Evolutionary conservation across 1,284 basidiomycete genomes (phyloP).

Genomic region (Trametes hirsuta): DNA sequence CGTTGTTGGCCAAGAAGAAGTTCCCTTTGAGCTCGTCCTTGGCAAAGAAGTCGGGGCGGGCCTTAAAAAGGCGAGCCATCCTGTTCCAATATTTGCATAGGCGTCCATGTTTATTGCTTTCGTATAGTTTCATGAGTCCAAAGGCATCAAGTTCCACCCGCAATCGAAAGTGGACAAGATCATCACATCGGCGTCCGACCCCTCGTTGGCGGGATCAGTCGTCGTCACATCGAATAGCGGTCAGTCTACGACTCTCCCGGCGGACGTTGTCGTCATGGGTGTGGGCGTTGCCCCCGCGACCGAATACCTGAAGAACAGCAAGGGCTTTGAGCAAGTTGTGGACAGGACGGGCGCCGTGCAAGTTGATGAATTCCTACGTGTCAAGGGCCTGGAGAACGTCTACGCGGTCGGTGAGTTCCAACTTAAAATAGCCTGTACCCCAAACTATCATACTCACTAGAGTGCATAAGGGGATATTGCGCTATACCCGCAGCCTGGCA

Average conservation of each 20-base stretch:
- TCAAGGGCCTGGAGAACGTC: constrained; percentile 65
- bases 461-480: constrained; percentile 75
- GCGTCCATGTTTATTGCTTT: background rate
- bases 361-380: constrained; percentile 81
- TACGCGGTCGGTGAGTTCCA: constrained; percentile 75
- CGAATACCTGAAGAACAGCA: constrained; percentile 73
- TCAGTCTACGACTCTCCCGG: constrained; percentile 57
- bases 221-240: constrained; percentile 55
- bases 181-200: constrained; percentile 55
- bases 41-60: constrained; percentile 83
- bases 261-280: constrained; percentile 87
- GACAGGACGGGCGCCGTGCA: constrained; percentile 83
- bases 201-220: constrained; percentile 58
- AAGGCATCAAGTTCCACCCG: constrained; percentile 88
- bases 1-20: constrained; percentile 85
- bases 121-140: constrained; percentile 70
- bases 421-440: background rate
- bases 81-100: too few relatives aligned
- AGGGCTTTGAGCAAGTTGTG: constrained; percentile 57
- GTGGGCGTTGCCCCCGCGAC: constrained; percentile 91
- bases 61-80: constrained; percentile 72
- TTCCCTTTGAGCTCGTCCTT: constrained; percentile 83
- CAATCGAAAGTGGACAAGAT: constrained; percentile 76
- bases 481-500: constrained; percentile 68
- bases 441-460: background rate